Conservation (phyloP, 2,329 filamentous ascomycete species). For the Byssochlamys sp. region DNA sequence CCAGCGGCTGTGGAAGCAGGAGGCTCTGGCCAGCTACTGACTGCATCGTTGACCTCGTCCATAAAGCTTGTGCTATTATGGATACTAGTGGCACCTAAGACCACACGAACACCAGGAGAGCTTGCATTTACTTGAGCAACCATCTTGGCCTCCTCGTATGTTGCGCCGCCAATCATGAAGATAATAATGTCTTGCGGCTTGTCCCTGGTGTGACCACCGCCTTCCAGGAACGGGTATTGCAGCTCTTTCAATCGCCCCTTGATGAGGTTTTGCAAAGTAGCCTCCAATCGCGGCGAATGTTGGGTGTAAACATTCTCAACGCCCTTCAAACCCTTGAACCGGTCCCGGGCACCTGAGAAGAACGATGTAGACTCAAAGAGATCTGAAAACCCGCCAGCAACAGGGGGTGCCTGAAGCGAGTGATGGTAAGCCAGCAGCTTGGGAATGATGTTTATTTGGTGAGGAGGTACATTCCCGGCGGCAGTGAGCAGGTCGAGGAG, state of each 20-base stretch:
- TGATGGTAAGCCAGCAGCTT: slow-evolving; percentile 78
- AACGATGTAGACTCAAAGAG: slow-evolving; percentile 87
- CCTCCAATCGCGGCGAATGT: slow-evolving; percentile 79
- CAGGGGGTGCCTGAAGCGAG: slow-evolving; percentile 69
- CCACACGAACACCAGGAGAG: slow-evolving; percentile 76
- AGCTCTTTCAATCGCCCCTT: slow-evolving; percentile 79
- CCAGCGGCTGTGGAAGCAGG: slow-evolving; percentile 51
- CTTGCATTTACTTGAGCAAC: slow-evolving; percentile 89
- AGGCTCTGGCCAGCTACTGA: slow-evolving; percentile 72
- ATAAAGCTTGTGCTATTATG: slow-evolving; percentile 83
- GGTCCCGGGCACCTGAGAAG: slow-evolving; percentile 75
- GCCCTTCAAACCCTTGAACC: slow-evolving; percentile 89
- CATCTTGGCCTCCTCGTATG: slow-evolving; percentile 95
- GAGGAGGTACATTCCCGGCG: slow-evolving; percentile 67
- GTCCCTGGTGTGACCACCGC: slow-evolving; percentile 73
- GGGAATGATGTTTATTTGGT: slow-evolving; percentile 67
- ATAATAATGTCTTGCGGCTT: slow-evolving; percentile 95
- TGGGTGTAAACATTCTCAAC: slow-evolving; percentile 99
- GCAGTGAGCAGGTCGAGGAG: slow-evolving; percentile 78
- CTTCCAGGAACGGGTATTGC: slow-evolving; percentile 88
- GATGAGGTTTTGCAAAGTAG: slow-evolving; percentile 82
- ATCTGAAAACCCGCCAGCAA: slow-evolving; percentile 73
- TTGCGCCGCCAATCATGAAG: slow-evolving; percentile 86
- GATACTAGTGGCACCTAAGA: slow-evolving; percentile 77
- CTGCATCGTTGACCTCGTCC: slow-evolving; percentile 83